A percentile compares a stretch with the other conserved stretches of the same genome.
Evolutionary conservation across 768 basidiomycete species (phyloP).

Genomic region (Tricholoma sp.): DNA sequence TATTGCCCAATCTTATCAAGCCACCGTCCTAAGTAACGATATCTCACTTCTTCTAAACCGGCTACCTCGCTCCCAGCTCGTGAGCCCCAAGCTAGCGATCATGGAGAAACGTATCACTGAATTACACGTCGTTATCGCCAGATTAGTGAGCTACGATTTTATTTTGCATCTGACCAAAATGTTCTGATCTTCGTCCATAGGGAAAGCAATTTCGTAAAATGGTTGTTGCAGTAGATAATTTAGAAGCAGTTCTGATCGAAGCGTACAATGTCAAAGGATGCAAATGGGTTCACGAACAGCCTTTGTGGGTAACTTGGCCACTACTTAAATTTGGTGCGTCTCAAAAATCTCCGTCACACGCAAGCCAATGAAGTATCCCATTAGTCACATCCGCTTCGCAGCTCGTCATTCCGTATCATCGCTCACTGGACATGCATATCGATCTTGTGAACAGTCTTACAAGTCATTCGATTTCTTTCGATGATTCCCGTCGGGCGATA

Average conservation of each 20-base stretch:
- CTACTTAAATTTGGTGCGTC: conserved; percentile 68
- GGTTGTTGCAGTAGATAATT: conserved; percentile 53
- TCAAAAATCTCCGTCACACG: background rate
- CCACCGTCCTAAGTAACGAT: conserved; percentile 45
- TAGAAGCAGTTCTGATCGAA: conserved; percentile 63
- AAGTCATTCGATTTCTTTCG: conserved; percentile 64
- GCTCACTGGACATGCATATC: conserved; percentile 52
- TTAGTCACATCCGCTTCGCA: conserved; percentile 52
- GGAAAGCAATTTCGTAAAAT: conserved; percentile 71
- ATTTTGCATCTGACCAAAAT: background rate
- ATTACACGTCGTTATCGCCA: conserved; percentile 51
- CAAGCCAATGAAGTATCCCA: background rate
- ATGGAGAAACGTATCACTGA: conserved; percentile 66
- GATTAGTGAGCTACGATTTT: conserved; percentile 46
- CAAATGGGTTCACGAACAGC: conserved; percentile 65
- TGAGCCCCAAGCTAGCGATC: conserved; percentile 57
- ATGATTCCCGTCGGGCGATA: conserved; percentile 58
- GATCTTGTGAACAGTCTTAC: conserved; percentile 55
- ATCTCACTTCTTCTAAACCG: conserved; percentile 50
- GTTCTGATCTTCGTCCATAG: conserved; percentile 19
- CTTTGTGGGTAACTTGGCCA: conserved; percentile 81
- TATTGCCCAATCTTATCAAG: conserved; percentile 5
- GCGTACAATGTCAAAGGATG: conserved; percentile 69
- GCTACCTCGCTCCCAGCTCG: conserved; percentile 53
- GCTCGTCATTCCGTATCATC: conserved; percentile 61